These are phyloP conservation scores for Lactifluus piperatus DNA, from an alignment of 768 basidiomycete genomes.

Conservation along the genomic window DNA sequence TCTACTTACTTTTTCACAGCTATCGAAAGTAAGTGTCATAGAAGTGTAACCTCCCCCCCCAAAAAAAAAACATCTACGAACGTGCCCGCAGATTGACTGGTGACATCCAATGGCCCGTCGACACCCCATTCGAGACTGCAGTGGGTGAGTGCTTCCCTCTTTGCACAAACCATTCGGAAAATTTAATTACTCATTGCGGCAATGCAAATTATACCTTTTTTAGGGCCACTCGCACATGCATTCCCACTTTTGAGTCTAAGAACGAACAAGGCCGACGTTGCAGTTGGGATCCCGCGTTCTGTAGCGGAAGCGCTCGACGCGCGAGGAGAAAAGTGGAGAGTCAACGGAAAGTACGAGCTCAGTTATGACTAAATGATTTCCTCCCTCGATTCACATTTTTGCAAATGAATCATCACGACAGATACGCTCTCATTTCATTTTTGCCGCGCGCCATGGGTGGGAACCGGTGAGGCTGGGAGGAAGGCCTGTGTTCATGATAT, in stretches of 20 bases:
- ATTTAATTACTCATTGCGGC: too few species aligned
- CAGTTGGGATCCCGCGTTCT: slow-evolving; percentile 67
- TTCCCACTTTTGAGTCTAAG: slow-evolving; percentile 81
- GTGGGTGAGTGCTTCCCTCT: slow-evolving; percentile 40
- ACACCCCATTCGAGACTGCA: slow-evolving; percentile 64
- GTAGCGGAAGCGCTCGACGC: slow-evolving; percentile 60
- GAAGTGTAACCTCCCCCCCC: background rate
- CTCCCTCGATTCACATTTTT: too few species aligned
- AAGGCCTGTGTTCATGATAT: too few species aligned
- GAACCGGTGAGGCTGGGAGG: background rate
- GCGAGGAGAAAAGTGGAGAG: slow-evolving; percentile 63
- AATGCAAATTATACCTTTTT: too few species aligned
- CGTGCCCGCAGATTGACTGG: slow-evolving; percentile 63
- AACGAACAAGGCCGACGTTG: slow-evolving; percentile 94
- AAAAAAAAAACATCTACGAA: background rate
- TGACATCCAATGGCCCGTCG: slow-evolving; percentile 81
- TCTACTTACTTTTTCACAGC: slow-evolving; percentile 32
- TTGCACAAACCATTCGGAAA: background rate
- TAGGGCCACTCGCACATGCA: slow-evolving; percentile 68
- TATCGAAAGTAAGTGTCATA: slow-evolving; percentile 66
- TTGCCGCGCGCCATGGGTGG: background rate
- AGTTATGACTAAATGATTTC: too few species aligned
- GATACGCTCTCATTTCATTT: slow-evolving; percentile 16
- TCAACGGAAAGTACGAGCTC: slow-evolving; percentile 61
- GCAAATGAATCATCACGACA: background rate